Evolutionary conservation across 495 filamentous ascomycete genomes (phyloP), one percentile per base, ranked within the genome.

Genomic region (Daldinia decipiens): DNA sequence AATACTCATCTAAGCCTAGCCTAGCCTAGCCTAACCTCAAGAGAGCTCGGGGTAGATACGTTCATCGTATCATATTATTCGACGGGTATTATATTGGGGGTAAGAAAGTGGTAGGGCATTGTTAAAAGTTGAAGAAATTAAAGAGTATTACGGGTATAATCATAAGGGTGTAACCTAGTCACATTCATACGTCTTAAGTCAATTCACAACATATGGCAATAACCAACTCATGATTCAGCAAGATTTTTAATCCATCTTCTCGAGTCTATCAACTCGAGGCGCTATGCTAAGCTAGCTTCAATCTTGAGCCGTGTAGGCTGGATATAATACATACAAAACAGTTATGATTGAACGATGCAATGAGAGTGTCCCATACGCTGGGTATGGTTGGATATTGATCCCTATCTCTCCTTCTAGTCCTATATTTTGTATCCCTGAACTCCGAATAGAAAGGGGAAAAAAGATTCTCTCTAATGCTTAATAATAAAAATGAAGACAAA

Each of bases 251-350:
- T 56, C 38, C 7, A 8, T 56, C 31, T 56, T 56, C 5, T 36
- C 31, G 17, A 56, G n/a, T 38, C n/a, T 12, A 21, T 19, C 5
- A 19, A 56, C 29, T 56, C 53, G 9, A 56, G 31, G 31, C 5
- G 53, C 31, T 19, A 56, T 13, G 31, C n/a, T 32, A 36, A 29
- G 29, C 53, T 38, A 36, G 53, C 31, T 38, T 56, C 53, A 56
- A 31, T 53, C 29, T 56, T 56, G 31, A 31, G 53, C 31, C 8
- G 53, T 3, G n/a, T 12, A 21, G 27, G 31, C 31, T 31, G 1
- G 27, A 56, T 36, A 56, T 56, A 7, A 21, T 36, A 56, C 17
- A 56, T 56, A 56, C 29, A 56, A 56, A 56, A 36, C 50, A 31
- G 13, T 15, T 53, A 53, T 53, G 50, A 53, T 53, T 27, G 24